Evolutionary conservation across 805 yeast genomes (phyloP), one percentile per base, ranked within the genome.

Genomic region (Yarrowia divulgata): DNA sequence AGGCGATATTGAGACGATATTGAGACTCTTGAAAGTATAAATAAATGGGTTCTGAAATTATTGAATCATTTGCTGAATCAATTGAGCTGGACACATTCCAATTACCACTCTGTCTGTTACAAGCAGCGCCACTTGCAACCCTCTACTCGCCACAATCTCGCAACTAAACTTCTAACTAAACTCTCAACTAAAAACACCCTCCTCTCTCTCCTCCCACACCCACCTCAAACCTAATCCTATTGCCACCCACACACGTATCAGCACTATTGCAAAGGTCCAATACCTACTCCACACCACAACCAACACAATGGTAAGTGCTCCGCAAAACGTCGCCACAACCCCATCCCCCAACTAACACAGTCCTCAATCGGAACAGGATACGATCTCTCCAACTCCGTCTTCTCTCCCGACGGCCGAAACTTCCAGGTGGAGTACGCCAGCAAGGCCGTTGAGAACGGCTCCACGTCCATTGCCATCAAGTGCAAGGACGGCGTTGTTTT

Each of bases 351-450:
- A 4, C 68, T 63, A 63, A 54, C 57, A 39, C 67, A 79, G 94
- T 90, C 98, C 48, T 95, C 99, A 58, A 93, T 95, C 75, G 99
- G 99, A 75, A 95, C 99, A 37, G 99, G 99, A 19, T 95, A 95
- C 87, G 99, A 95, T 84, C 88, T 95, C 77, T 92, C 98, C 42
- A 95, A 95, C 83, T 89, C 97, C 81, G 97, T 94, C 71, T 95
- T 95, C 82, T 88, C 92, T 69, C 94, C 94, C 69, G 85, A 75
- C 77, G 84, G 85, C 76, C 81, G 84, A 80, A 78, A 68, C 80
- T 95, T 95, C 82, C 99, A 95, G 80, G 99, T 95, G 19, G 99
- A 95, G 79, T 95, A 95, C 76, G 99, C 99, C 40, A 85, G 90
- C 75, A 95, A 95, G 78, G 99, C 99, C 1, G 98, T 94, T 2